Evolutionary conservation across 176 grass and related monocot genomes (phyloP), one percentile per base, ranked within the genome.

Genomic region (Aegilops umbellulata): DNA sequence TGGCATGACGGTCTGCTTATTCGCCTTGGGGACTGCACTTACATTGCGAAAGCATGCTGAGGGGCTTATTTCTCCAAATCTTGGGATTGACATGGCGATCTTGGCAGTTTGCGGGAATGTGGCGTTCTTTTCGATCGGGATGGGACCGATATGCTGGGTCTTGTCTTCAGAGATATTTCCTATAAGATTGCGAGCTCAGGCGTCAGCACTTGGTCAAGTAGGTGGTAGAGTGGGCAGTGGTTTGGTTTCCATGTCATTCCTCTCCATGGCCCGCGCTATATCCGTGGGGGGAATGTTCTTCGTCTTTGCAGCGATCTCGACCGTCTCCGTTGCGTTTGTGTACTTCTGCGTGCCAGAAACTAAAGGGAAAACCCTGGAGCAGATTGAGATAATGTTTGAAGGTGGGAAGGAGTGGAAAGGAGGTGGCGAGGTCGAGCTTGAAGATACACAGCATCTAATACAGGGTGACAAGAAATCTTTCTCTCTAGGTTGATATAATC

Each of bases 91-190:
- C 26, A 83, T 97, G 38, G 95, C 95, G 65, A 89, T 97, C 74
- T 83, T 87, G 66, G 93, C 95, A 30, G 95, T 97, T n/a, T 97
- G 95, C 62, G 89, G 85, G 8, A 95, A 89, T 80, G 93, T 97
- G 2, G 95, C 95, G 62, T 97, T 95, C 82, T 97, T 97, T 65
- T 97, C 95, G 29, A 89, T 97, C 0, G 91, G 95, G 17, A 97
- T 97, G n/a, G 95, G 95, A 51, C 95, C 95, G 1, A 91, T 97
- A 75, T 95, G 95, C 69, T 97, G 95, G 93, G 95, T 97, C n/a
- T 78, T 97, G 64, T 95, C 89, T 53, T 93, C 95, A 26, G 95
- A 95, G 87, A 95, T 95, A 82, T 95, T 88, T 76, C 95, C 95
- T 80, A 87, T 97, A 44, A 86, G 91, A 74, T 83, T 97, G 72